A percentile compares a stretch with the other conserved stretches of the same genome.
These are phyloP conservation scores for Didymosphaeria variabile DNA, from an alignment of 2,329 filamentous ascomycete genomes.

Conservation along the genomic window DNA sequence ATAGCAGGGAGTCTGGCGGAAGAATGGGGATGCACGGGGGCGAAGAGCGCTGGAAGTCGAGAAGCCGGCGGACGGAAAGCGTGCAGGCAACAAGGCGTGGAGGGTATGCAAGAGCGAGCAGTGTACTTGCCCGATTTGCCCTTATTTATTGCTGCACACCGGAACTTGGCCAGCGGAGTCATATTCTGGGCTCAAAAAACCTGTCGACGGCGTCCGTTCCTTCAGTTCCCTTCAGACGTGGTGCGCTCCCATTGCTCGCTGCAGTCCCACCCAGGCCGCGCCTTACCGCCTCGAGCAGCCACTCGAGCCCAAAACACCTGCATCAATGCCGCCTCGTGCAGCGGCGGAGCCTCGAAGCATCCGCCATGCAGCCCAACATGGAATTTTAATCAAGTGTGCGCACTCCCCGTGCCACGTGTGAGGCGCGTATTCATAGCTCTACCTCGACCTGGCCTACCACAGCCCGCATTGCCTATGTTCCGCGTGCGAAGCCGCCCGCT, in stretches of 20 bases:
- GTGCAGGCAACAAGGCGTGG: constrained; percentile 16
- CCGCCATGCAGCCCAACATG: constrained; percentile 32
- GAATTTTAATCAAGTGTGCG: constrained; percentile 24
- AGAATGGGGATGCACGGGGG: constrained; percentile 11
- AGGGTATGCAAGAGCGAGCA: constrained; percentile 20
- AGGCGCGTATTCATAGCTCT: constrained; percentile 19
- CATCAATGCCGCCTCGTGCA: constrained; percentile 14
- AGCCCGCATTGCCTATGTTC: constrained; percentile 17
- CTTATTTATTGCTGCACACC: constrained; percentile 32
- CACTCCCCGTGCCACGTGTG: constrained; percentile 30
- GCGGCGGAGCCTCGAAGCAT: constrained; percentile 26
- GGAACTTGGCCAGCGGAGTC: constrained; percentile 20
- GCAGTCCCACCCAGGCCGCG: constrained; percentile 19
- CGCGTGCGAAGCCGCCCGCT: constrained; percentile 17
- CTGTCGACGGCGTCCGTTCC: constrained; percentile 16
- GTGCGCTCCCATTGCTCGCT: constrained; percentile 21
- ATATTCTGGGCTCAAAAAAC: constrained; percentile 18
- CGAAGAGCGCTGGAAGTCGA: constrained; percentile 9
- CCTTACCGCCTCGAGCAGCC: constrained; percentile 19
- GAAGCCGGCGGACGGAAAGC: constrained; percentile 12
- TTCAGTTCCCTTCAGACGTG: constrained; percentile 13
- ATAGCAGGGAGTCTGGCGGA: constrained; percentile 28
- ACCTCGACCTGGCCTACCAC: constrained; percentile 13
- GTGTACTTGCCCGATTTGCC: constrained; percentile 18
- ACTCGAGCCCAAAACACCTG: constrained; percentile 25